Percentiles rank a stretch among this genome's conserved stretches.
Conservation (phyloP, 768 basidiomycete species). For the Lactarius tabidus region DNA sequence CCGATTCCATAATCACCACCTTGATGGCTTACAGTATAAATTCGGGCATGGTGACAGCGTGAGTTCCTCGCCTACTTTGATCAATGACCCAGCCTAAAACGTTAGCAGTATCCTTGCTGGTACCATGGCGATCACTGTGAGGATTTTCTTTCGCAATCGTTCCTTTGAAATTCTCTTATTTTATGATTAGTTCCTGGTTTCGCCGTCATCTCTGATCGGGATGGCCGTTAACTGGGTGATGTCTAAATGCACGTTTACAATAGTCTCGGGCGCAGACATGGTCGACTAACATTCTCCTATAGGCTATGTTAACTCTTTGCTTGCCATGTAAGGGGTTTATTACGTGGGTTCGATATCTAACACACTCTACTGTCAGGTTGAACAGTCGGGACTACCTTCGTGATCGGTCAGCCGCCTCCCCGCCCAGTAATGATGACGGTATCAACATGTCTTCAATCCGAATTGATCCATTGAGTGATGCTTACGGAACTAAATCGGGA, state of each 20-base stretch:
- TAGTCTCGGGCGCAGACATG: no score
- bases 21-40: slow-evolving; percentile 31
- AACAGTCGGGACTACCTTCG: no score
- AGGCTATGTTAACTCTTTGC: no score
- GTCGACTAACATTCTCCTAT: no score
- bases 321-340: no score
- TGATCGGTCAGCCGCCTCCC: neutral
- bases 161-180: neutral
- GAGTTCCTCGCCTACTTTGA: neutral
- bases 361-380: no score
- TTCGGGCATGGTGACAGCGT: slow-evolving; percentile 30
- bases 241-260: no score
- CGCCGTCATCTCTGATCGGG: slow-evolving; percentile 33
- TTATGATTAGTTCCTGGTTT: slow-evolving; percentile 27
- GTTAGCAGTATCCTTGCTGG: slow-evolving; percentile 26
- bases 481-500: neutral
- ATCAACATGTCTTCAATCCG: no score
- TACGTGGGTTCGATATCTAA: neutral
- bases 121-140: slow-evolving; percentile 21
- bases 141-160: neutral
- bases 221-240: no score
- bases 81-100: neutral
- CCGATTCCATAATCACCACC: slow-evolving; percentile 28
- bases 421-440: no score
- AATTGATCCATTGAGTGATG: no score